Conservation (phyloP, 768 basidiomycete species). For the Naganishia kalamii region DNA sequence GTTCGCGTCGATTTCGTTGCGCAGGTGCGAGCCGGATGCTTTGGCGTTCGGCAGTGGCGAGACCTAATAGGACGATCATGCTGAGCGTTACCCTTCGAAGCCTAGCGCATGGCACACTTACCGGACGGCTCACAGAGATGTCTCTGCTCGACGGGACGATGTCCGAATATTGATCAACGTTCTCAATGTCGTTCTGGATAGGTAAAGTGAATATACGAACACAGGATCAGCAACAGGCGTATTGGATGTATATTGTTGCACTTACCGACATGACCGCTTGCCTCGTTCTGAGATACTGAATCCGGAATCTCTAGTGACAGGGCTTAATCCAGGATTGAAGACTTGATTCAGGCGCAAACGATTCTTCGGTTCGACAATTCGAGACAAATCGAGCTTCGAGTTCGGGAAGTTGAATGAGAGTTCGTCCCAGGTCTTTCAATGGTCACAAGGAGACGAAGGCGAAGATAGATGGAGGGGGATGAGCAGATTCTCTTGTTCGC, state of each 20-base stretch:
- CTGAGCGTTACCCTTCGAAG: too few relatives aligned
- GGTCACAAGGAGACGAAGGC: background rate
- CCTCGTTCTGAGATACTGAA: background rate
- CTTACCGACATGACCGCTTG: slow-evolving; percentile 8
- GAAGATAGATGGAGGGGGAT: background rate
- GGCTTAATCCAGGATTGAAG: too few relatives aligned
- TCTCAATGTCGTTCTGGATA: slow-evolving; percentile 4
- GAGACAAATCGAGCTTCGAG: too few relatives aligned
- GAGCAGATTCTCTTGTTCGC: background rate
- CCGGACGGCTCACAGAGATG: slow-evolving; percentile 12
- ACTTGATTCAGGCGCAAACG: too few relatives aligned
- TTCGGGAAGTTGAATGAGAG: too few relatives aligned
- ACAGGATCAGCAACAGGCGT: background rate
- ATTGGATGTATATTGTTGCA: background rate
- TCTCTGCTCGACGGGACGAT: slow-evolving; percentile 14
- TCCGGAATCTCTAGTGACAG: too few relatives aligned
- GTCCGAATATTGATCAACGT: slow-evolving; percentile 8
- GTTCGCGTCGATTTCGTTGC: slow-evolving; percentile 15
- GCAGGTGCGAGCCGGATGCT: slow-evolving; percentile 12
- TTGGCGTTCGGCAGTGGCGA: background rate
- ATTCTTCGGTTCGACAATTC: too few relatives aligned
- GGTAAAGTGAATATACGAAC: background rate
- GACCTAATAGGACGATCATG: background rate
- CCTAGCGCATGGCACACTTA: background rate
- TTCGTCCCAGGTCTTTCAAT: too few relatives aligned